These are phyloP conservation scores for Penicillium verhagenii DNA, from an alignment of 495 filamentous ascomycete species.

Conservation along the genomic window DNA sequence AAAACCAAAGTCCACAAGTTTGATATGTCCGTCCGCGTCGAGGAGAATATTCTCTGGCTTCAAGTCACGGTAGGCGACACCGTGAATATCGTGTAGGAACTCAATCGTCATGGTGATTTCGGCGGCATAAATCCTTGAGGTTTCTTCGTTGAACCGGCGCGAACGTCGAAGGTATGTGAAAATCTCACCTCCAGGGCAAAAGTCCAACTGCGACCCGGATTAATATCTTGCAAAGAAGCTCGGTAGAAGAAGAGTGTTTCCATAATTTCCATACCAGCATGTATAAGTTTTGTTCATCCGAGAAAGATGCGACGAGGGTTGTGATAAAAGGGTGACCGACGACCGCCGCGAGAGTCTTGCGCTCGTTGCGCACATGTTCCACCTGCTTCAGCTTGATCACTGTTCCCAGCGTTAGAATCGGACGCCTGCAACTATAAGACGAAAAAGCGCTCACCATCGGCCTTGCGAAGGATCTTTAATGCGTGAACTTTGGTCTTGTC, in stretches of 20 bases:
- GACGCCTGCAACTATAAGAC: neutral
- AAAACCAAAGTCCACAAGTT: conserved; percentile 98
- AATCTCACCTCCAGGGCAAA: conserved; percentile 91
- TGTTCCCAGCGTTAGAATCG: conserved; percentile 29
- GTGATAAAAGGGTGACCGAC: conserved; percentile 95
- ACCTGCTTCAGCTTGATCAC: conserved; percentile 97
- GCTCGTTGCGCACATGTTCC: conserved; percentile 94
- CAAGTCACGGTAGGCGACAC: conserved; percentile 90
- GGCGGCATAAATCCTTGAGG: conserved; percentile 89
- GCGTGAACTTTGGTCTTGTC: conserved; percentile 78
- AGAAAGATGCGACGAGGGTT: conserved; percentile 84
- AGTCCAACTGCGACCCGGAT: conserved; percentile 62
- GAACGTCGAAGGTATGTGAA: conserved; percentile 89
- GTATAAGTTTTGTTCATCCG: conserved; percentile 84
- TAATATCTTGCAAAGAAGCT: conserved; percentile 16
- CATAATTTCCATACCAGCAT: conserved; percentile 85
- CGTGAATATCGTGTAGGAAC: conserved; percentile 79
- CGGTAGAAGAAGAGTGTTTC: no score
- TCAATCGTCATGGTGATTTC: conserved; percentile 93
- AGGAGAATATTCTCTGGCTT: conserved; percentile 96
- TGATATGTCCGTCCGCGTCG: conserved; percentile 89
- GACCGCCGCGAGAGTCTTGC: conserved; percentile 80
- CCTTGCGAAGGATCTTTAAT: conserved; percentile 90
- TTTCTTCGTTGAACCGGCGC: conserved; percentile 80
- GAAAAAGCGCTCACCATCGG: conserved; percentile 55